These are phyloP conservation scores for Bromus sterilis DNA, from an alignment of 176 grass and related monocot species.

Conservation along the genomic window DNA sequence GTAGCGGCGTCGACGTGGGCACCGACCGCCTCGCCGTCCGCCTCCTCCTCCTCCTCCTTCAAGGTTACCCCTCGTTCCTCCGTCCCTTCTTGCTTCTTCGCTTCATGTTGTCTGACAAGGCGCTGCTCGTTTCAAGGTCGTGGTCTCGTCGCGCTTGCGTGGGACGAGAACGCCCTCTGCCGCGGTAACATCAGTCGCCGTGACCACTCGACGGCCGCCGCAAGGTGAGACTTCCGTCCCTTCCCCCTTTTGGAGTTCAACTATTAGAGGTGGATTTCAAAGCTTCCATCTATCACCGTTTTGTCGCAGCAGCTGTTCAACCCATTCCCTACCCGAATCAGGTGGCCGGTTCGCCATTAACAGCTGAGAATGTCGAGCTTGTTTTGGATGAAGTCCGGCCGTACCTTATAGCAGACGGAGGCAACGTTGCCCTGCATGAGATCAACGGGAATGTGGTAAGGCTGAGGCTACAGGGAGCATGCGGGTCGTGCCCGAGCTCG, in stretches of 20 bases:
- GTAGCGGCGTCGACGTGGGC: not conserved
- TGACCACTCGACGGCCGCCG: not conserved
- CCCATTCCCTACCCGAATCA: constrained; percentile 36
- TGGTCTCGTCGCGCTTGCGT: not conserved
- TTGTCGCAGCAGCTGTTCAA: constrained; percentile 33
- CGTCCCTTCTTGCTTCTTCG: not conserved
- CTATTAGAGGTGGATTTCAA: not conserved
- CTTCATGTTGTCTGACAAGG: not conserved
- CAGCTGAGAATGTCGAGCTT: constrained; percentile 50
- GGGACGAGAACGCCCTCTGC: constrained; percentile 14
- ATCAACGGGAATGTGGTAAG: constrained; percentile 66
- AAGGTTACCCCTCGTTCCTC: constrained; percentile 4
- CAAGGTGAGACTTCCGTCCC: constrained; percentile 5
- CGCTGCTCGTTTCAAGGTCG: not conserved
- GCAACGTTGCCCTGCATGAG: constrained; percentile 63
- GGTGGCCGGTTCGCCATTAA: constrained; percentile 44
- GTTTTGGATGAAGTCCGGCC: constrained; percentile 72
- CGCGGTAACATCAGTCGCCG: not conserved
- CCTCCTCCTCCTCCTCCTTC: constrained; percentile 3
- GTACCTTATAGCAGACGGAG: constrained; percentile 72
- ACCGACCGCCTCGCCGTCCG: not conserved
- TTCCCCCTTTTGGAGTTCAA: not conserved
- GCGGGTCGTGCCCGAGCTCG: constrained; percentile 66
- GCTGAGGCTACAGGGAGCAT: constrained; percentile 69
- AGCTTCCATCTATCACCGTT: not conserved